These are phyloP conservation scores for Populus alba DNA, from an alignment of 345 rosid species.

Conservation along the genomic window DNA sequence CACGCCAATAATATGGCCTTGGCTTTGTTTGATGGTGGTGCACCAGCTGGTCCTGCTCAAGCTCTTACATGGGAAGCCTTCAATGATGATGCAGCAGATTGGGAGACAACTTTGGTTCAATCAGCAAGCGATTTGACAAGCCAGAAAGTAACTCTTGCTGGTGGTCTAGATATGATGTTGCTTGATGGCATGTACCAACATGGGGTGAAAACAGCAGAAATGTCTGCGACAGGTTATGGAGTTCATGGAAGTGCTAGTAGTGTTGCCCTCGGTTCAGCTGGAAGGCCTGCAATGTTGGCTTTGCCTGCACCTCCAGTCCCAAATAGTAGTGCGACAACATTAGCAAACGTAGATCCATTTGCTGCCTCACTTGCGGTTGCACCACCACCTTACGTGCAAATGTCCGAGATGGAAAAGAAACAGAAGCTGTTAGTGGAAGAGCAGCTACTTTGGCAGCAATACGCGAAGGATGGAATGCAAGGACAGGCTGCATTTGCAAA, in stretches of 20 bases:
- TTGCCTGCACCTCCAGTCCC: constrained; percentile 45
- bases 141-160: constrained; percentile 37
- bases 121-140: constrained; percentile 48
- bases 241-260: constrained; percentile 64
- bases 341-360: constrained; percentile 41
- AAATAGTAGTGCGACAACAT: background rate
- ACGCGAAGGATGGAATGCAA: constrained; percentile 45
- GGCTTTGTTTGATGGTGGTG: constrained; percentile 60
- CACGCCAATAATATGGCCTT: constrained; percentile 51
- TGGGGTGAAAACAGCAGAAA: constrained; percentile 30
- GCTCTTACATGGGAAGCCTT: constrained; percentile 65
- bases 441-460: constrained; percentile 57
- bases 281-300: constrained; percentile 46
- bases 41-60: constrained; percentile 10
- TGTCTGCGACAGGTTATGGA: constrained; percentile 23
- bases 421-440: constrained; percentile 50
- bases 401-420: constrained; percentile 61
- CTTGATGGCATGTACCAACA: constrained; percentile 65
- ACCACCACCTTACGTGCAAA: constrained; percentile 54
- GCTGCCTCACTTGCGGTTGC: constrained; percentile 44
- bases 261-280: constrained; percentile 48
- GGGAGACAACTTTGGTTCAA: constrained; percentile 78
- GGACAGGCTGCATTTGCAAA: constrained; percentile 42
- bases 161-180: constrained; percentile 48
- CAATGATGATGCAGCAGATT: constrained; percentile 49